A percentile compares a stretch with the other conserved stretches of the same genome.
Evolutionary conservation across 768 basidiomycete species (phyloP).

Genomic region (Macrolepiota dolichaula): DNA sequence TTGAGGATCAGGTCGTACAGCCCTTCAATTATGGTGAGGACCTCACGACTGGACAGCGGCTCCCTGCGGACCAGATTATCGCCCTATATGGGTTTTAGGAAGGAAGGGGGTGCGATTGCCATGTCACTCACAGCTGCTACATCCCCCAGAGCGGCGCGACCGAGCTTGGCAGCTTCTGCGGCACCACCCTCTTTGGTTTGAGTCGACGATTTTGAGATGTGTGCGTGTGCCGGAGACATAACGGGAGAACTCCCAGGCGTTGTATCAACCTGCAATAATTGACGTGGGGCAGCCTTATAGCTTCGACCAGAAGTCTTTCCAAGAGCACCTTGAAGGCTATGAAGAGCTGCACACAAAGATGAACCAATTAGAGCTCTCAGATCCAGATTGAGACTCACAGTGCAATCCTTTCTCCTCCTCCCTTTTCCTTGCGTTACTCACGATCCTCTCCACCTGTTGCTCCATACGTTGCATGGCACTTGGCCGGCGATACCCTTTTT

Average conservation of each 20-base stretch:
- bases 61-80: constrained; percentile 62
- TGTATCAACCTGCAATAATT: constrained; percentile 86
- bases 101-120: background rate
- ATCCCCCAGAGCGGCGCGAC: constrained; percentile 66
- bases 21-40: constrained; percentile 74
- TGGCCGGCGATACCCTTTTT: constrained; percentile 65
- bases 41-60: constrained; percentile 76
- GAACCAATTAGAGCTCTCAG: background rate
- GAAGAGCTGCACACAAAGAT: constrained; percentile 43
- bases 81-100: constrained; percentile 34
- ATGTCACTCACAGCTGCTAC: constrained; percentile 45
- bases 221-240: constrained; percentile 39
- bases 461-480: constrained; percentile 93
- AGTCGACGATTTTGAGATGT: constrained; percentile 52
- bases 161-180: constrained; percentile 73
- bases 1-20: constrained; percentile 83
- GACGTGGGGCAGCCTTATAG: constrained; percentile 94
- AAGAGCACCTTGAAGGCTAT: constrained; percentile 87
- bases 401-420: constrained; percentile 82
- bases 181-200: constrained; percentile 44
- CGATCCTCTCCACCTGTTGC: constrained; percentile 93
- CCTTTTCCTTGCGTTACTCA: constrained; percentile 82
- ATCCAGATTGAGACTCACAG: constrained; percentile 28
- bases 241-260: constrained; percentile 41
- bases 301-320: constrained; percentile 93